Percentiles rank a stretch among this genome's conserved stretches.
phyloP scores from a whole-genome alignment of 768 basidiomycete genomes.

The Cantharellus anzutake region DNA sequence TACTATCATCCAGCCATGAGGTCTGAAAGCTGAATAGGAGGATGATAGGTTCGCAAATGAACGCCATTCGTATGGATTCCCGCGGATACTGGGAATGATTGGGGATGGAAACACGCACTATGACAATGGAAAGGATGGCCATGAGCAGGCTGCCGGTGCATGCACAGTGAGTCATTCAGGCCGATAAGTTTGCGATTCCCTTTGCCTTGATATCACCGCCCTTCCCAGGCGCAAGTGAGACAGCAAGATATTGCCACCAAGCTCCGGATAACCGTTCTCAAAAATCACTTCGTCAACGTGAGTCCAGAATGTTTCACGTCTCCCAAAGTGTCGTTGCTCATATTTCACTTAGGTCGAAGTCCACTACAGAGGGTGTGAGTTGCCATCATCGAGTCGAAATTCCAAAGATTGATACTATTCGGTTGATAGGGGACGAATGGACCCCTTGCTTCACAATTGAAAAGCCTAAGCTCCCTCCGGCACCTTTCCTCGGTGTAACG shows the following conservation, averaged over 20 bases:
- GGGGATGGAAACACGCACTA: constrained; percentile 79
- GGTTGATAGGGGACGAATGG: constrained; percentile 66
- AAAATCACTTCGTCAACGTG: constrained; percentile 63
- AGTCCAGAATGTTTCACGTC: constrained; percentile 12
- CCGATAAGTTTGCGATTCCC: too few relatives aligned
- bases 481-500: constrained; percentile 75
- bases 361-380: constrained; percentile 59
- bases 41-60: constrained; percentile 59
- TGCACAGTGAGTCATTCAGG: constrained; percentile 48
- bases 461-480: constrained; percentile 39
- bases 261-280: constrained; percentile 72
- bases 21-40: neutral
- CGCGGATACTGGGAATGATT: constrained; percentile 66
- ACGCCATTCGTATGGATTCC: constrained; percentile 71
- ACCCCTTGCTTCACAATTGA: constrained; percentile 71
- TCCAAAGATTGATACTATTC: neutral
- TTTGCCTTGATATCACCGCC: neutral
- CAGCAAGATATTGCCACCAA: constrained; percentile 82
- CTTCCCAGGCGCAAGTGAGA: constrained; percentile 59
- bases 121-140: constrained; percentile 67
- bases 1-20: constrained; percentile 1
- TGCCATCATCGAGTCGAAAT: constrained; percentile 18
- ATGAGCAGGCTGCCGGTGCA: constrained; percentile 49
- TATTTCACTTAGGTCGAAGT: constrained; percentile 45
- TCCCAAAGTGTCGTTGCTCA: neutral